Percentiles rank a stretch among this genome's conserved stretches.
phyloP scores from a whole-genome alignment of 352 stramenopile species.

The Globisporangium recalcitrans region DNA sequence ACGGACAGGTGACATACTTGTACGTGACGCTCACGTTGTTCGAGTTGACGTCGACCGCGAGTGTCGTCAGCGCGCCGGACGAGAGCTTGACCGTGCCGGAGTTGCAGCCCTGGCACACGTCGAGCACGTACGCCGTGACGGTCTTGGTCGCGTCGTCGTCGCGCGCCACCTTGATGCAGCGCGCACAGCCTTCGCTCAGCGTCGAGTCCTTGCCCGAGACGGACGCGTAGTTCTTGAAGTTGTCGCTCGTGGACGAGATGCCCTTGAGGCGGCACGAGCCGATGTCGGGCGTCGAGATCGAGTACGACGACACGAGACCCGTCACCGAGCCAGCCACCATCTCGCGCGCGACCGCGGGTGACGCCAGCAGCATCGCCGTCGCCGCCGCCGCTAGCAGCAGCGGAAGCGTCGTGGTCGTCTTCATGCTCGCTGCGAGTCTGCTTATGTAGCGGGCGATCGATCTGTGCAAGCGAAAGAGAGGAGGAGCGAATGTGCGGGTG shows the following conservation, averaged over 20 bases:
- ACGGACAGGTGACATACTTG: constrained; percentile 55
- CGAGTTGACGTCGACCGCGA: constrained; percentile 42
- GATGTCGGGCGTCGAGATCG: constrained; percentile 51
- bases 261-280: constrained; percentile 71
- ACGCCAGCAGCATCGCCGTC: constrained; percentile 3
- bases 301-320: constrained; percentile 39
- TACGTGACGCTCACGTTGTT: constrained; percentile 56
- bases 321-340: constrained; percentile 12
- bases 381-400: constrained; percentile 5
- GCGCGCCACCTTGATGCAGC: constrained; percentile 67
- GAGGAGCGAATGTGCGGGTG: not conserved
- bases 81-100: constrained; percentile 51
- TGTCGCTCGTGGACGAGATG: constrained; percentile 46
- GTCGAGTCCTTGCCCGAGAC: constrained; percentile 49
- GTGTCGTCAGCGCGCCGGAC: constrained; percentile 27
- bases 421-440: constrained; percentile 2
- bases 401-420: not conserved
- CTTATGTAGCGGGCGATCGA: not conserved
- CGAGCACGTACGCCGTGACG: constrained; percentile 65
- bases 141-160: constrained; percentile 36
- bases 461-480: not conserved
- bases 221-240: constrained; percentile 78
- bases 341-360: constrained; percentile 6
- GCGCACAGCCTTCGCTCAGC: constrained; percentile 58
- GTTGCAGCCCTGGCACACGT: constrained; percentile 57